Evolutionary conservation across 1,139 yeast genomes (phyloP).

Genomic region (Magnusiomyces suaveolens): DNA sequence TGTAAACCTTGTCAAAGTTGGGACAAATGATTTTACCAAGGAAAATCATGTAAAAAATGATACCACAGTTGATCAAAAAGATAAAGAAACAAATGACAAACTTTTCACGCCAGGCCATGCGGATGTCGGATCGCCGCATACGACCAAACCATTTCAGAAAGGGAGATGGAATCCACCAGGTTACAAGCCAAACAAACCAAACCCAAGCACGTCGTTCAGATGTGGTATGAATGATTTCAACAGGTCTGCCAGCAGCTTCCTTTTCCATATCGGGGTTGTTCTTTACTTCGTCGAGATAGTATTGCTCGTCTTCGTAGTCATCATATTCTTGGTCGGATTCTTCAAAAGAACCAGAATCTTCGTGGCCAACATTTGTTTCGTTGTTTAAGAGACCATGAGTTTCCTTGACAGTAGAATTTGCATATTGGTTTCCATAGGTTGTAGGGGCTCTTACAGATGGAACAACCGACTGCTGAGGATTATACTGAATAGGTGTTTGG

Average conservation of each 20-base stretch:
- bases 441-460: not conserved
- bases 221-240: conserved; percentile 26
- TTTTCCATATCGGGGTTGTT: conserved; percentile 20
- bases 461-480: not conserved
- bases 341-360: conserved; percentile 14
- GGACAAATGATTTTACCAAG: conserved; percentile 34
- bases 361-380: not conserved
- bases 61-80: conserved; percentile 29
- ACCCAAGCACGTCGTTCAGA: conserved; percentile 32
- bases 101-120: conserved; percentile 38
- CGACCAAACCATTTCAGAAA: conserved; percentile 28
- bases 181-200: conserved; percentile 31
- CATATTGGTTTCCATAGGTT: conserved; percentile 10
- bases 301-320: conserved; percentile 21
- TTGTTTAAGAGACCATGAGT: conserved; percentile 10
- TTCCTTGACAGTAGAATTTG: conserved; percentile 8
- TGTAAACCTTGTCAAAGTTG: conserved; percentile 36
- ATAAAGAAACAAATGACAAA: conserved; percentile 32
- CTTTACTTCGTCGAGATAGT: conserved; percentile 21
- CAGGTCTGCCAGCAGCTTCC: conserved; percentile 14
- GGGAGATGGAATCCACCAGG: conserved; percentile 36
- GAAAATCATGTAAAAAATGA: conserved; percentile 36
- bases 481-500: not conserved
- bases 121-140: conserved; percentile 34
- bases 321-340: conserved; percentile 17